Conservation (phyloP, 2,329 filamentous ascomycete species). For the Penicillium freii region DNA sequence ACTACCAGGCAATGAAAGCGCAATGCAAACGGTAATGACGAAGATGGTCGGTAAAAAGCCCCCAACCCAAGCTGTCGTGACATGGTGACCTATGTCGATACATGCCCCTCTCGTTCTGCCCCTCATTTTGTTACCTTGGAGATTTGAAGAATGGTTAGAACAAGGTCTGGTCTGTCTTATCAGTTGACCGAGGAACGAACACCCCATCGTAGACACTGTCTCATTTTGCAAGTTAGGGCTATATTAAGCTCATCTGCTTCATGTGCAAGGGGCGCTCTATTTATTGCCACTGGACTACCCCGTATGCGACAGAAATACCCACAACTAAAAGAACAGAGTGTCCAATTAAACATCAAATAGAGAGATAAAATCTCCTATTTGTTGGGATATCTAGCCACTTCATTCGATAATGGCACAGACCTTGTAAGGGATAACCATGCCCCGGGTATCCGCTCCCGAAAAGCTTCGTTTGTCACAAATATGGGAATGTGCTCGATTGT, state of each 20-base stretch:
- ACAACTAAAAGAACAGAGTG: neutral
- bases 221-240: slow-evolving; percentile 8
- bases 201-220: neutral
- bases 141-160: neutral
- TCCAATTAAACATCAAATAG: neutral
- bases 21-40: neutral
- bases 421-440: neutral
- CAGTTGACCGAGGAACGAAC: slow-evolving; percentile 1
- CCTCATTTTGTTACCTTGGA: slow-evolving; percentile 2
- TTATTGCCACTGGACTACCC: neutral
- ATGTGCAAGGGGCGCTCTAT: slow-evolving; percentile 9
- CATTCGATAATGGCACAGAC: neutral
- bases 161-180: neutral
- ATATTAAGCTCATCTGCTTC: slow-evolving; percentile 9
- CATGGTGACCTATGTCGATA: neutral
- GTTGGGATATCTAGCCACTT: neutral
- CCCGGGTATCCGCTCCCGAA: neutral
- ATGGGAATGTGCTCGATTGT: neutral
- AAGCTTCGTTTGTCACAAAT: neutral
- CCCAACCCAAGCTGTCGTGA: neutral
- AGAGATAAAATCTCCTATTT: neutral
- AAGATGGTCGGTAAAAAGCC: neutral
- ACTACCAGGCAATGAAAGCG: neutral
- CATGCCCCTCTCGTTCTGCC: slow-evolving; percentile 7
- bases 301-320: neutral